Evolutionary conservation across 73 alveolate species (phyloP).

Genomic region (Tetrahymena borealis): DNA sequence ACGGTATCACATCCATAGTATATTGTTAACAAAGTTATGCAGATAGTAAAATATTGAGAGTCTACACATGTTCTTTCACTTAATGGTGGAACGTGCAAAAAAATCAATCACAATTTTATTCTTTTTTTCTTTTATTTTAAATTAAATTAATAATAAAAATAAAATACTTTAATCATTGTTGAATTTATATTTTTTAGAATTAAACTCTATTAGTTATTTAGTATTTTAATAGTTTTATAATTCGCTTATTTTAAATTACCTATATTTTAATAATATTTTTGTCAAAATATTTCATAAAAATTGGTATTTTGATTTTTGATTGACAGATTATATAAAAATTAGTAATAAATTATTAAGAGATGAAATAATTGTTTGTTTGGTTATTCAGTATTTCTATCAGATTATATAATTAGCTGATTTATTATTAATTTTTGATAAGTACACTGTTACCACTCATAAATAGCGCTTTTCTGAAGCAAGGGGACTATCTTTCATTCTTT

Average conservation of each 20-base stretch:
- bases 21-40: background rate
- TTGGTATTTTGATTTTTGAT: background rate
- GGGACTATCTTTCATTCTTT: background rate
- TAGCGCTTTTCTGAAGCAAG: too few relatives aligned
- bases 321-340: background rate
- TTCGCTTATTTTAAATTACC: too few relatives aligned
- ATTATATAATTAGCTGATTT: background rate
- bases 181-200: too few relatives aligned
- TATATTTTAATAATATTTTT: too few relatives aligned
- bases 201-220: too few relatives aligned
- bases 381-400: background rate
- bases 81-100: background rate
- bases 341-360: background rate
- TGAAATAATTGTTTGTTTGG: slow-evolving; percentile 1
- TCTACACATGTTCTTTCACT: background rate
- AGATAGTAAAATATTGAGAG: background rate
- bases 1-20: background rate
- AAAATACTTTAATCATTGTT: too few relatives aligned
- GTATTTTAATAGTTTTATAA: too few relatives aligned
- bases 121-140: too few relatives aligned
- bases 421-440: background rate
- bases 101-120: background rate
- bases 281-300: too few relatives aligned
- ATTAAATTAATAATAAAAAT: too few relatives aligned
- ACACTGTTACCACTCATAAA: too few relatives aligned